Conservation (phyloP, 78 protist genomes). For the Pigoraptor vietnamica region DNA sequence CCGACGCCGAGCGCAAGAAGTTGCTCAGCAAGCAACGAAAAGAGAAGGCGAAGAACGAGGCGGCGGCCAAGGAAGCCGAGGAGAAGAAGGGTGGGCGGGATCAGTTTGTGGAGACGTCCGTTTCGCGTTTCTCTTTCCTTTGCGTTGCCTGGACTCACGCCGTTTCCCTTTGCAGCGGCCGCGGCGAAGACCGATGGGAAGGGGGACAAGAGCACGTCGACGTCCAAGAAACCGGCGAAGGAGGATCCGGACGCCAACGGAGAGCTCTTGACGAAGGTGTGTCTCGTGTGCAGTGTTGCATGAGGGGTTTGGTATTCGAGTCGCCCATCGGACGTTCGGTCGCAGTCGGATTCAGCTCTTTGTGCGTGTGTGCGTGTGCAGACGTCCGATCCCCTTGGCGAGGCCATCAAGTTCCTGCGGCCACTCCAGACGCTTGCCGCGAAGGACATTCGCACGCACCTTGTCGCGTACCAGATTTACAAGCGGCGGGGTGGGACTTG, state of each 20-base stretch:
- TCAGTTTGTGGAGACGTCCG: not conserved
- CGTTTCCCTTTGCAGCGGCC: not conserved
- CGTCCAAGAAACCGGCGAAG: not conserved
- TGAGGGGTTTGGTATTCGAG: no score
- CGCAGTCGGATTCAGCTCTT: no score
- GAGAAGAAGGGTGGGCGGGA: not conserved
- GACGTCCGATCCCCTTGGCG: not conserved
- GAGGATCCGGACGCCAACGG: not conserved
- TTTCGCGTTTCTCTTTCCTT: not conserved
- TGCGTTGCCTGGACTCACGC: not conserved
- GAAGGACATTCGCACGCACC: not conserved
- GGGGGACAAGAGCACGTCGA: not conserved
- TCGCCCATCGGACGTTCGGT: no score
- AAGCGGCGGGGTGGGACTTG: not conserved
- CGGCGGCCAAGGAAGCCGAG: not conserved
- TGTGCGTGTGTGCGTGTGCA: not conserved
- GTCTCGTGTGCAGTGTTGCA: not conserved
- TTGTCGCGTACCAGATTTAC: not conserved
- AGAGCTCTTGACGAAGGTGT: not conserved
- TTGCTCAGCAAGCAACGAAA: constrained; percentile 10
- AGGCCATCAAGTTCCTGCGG: not conserved
- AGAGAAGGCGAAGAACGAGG: not conserved
- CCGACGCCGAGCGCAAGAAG: constrained; percentile 29
- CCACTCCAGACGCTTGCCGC: not conserved
- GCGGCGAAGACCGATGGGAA: not conserved